phyloP scores from a whole-genome alignment of 306 rosid species.

The Adenanthera pavonina region DNA sequence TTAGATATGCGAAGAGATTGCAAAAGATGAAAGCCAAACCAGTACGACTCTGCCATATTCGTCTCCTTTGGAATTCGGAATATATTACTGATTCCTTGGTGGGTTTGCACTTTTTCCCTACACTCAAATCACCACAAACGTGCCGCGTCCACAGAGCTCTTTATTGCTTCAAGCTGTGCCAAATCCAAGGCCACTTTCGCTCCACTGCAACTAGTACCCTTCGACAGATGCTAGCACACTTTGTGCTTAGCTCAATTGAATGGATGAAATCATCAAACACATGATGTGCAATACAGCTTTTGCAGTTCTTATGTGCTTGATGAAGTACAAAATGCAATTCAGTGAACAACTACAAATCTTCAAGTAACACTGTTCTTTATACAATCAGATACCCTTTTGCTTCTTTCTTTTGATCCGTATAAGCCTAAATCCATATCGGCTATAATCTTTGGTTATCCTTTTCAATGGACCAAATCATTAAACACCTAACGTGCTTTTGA shows the following conservation, averaged over 20 bases:
- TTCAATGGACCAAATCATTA: not conserved
- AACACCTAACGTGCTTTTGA: not conserved
- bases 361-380: not conserved
- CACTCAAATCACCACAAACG: constrained; percentile 12
- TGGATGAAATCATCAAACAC: not conserved
- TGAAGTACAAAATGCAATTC: not conserved
- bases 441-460: not conserved
- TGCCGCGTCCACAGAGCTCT: constrained; percentile 18
- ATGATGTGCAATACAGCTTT: not conserved
- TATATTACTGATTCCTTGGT: constrained; percentile 36
- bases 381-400: not conserved
- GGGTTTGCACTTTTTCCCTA: constrained; percentile 36
- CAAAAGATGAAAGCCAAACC: constrained; percentile 42
- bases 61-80: constrained; percentile 40
- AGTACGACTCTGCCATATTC: constrained; percentile 48
- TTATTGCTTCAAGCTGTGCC: constrained; percentile 33
- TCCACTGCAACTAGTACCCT: constrained; percentile 28
- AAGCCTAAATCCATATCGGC: not conserved
- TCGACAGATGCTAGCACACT: not conserved
- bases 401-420: not conserved
- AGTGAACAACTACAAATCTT: not conserved
- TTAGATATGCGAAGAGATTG: constrained; percentile 45
- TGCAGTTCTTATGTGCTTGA: constrained; percentile 5
- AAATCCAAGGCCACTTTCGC: constrained; percentile 4
- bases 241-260: constrained; percentile 14